Base-by-base conservation (phyloP, 2,329 filamentous ascomycete species). In the Colletotrichum scovillei region DNA sequence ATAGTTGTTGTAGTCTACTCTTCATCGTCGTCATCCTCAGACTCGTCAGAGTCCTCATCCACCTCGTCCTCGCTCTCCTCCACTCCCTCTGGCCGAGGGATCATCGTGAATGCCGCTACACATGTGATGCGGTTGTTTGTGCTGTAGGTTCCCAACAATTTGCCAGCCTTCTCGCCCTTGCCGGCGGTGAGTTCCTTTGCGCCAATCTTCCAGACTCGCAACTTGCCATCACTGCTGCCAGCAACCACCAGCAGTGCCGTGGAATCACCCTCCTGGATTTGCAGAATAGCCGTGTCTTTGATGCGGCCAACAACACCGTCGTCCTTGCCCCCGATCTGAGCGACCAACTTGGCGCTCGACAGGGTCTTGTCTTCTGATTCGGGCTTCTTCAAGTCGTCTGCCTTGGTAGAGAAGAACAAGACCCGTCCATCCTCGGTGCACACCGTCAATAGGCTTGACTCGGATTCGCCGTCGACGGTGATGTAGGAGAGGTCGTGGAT, bases 361-460 rank as follows among this genome's bases (percentile, higher is more conserved):
- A 92, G 83, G 49, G 76, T 72, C 59, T 79, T 75, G 24, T 75
- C 78, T 26, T 80, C 83, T 1, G 73, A 74, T 32, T 76, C 63
- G 12, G 77, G 74, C 26, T 78, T 81, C 53, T 80, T 79, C 6
- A 90, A 77, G 74, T 90, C 86, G 11, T 85, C 84, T 0, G 82
- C 81, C 60, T 85, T 87, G 2, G 94, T 95, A 49, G 93, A 92
- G 81, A 94, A 97, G 81, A 98, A 94, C 64, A 97, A 79, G 46
- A 98, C 88, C 65, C 94, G 89, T 0, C 97, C 97, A 80, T 98
- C 96, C 81, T 98, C 97, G 0, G 97, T 98, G 1, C 95, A 95
- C 1, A 97, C 87, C 0, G 93, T 92, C 55, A 98, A 83, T 6
- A 95, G 81, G 8, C 82, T 80, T n/a, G 83, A 79, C 46, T 91